Base-by-base conservation (phyloP, 1,284 basidiomycete species). In the Dichomitus squalens region DNA sequence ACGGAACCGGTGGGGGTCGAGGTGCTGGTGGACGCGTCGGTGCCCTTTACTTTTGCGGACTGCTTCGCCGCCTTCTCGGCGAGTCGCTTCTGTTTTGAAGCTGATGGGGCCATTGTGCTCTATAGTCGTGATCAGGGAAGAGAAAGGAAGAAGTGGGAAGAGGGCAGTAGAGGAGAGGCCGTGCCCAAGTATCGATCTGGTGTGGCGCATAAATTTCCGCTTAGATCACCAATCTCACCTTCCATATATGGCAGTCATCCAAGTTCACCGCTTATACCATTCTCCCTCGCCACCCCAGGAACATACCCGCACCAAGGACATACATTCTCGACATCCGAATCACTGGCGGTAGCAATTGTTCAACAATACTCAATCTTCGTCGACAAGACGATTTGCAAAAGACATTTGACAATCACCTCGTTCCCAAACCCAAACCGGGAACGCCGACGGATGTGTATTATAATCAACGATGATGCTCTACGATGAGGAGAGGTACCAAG, bases 61-160 rank as follows among this genome's bases (percentile, higher is more conserved):
- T 74, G 74, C 62, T 93, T 95, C 60, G 93, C 93, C 41, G 90
- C 93, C 76, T 96, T 95, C 75, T 93, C 92, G 61, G 90, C 92
- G 55, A 95, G 84, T 52, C 93, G 85, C 73, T 95, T 91, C 79
- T 91, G 90, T 71, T 92, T 92, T 46, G 90, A 90, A 40, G 87
- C 81, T 55, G 90, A 92, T 49, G 90, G 88, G 0, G 90, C 70
- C 90, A 92, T 90, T 66, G 46, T 36, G 52, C 4, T 31, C 44
- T n/a, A 35, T 7, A 35, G 43, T 38, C 21, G 50, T 56, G 14
- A 21, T 21, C 34, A 49, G 47, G 53, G 27, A 53, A 53, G 20
- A 31, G 23, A 48, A 25, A 41, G 38, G 52, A 50, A 44, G 36
- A 27, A 18, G 38, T 14, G 36, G 33, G 44, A 49, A 18, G 49